These are phyloP conservation scores for Balakata baccata DNA, from an alignment of 345 rosid genomes.

Conservation along the genomic window DNA sequence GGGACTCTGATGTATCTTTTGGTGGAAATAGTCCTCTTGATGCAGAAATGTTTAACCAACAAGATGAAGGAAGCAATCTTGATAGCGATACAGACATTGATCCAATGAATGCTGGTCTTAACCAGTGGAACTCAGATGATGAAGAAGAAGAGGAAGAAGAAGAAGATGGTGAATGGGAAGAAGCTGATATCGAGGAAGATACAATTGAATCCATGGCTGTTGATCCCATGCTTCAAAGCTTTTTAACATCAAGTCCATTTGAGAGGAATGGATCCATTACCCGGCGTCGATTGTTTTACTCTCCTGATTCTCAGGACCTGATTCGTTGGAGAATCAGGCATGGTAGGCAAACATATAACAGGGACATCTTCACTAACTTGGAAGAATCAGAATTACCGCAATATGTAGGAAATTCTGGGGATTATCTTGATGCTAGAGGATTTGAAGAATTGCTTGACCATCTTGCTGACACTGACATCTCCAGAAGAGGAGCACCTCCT, in stretches of 20 bases:
- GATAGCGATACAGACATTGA: conserved; percentile 84
- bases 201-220: conserved; percentile 29
- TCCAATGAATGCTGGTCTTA: conserved; percentile 81
- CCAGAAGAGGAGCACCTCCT: conserved; percentile 92
- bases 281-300: conserved; percentile 25
- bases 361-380: conserved; percentile 34
- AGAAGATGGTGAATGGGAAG: conserved; percentile 61
- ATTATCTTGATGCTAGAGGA: conserved; percentile 61
- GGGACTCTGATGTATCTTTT: conserved; percentile 77
- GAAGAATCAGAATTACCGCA: conserved; percentile 45
- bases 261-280: conserved; percentile 42
- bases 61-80: conserved; percentile 46
- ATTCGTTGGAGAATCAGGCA: conserved; percentile 39
- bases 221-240: conserved; percentile 25
- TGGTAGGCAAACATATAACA: conserved; percentile 38
- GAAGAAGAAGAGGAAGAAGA: conserved; percentile 41
- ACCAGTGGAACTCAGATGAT: conserved; percentile 76
- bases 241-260: conserved; percentile 42
- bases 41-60: conserved; percentile 45
- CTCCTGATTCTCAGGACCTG: conserved; percentile 40
- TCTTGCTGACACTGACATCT: conserved; percentile 62
- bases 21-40: conserved; percentile 56
- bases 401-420: conserved; percentile 43
- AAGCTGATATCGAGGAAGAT: conserved; percentile 47
- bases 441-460: conserved; percentile 71